Base-by-base conservation (phyloP, 345 rosid species). In the Aegle marmelos region DNA sequence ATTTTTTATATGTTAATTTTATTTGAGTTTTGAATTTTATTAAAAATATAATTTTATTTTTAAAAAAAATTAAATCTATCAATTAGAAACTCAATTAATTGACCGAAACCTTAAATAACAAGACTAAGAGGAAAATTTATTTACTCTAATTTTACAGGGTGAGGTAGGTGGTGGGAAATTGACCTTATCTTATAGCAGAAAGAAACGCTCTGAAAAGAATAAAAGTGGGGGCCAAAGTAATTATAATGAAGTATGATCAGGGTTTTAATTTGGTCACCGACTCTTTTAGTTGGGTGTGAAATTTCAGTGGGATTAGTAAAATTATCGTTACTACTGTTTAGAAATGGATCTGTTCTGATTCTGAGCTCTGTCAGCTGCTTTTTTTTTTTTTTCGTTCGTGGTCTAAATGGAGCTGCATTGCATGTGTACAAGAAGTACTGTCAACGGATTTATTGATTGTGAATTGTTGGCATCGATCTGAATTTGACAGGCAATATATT, bases 111-210 rank as follows among this genome's bases (percentile, higher is more conserved):
- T 11, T 11, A 45, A 45, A 45, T 1, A 11, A 4, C 3, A 11
- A 45, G 50, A 11, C 50, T 10, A 10, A 11, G 3, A 45, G 16
- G 50, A 11, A 45, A 45, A 0, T 45, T 45, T 45, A 0, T 45
- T 45, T 45, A 3, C 50, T 0, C 0, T 0, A 45, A 45, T 45
- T 45, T 11, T 45, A 45, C 50, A 68, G 16, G 24, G 22, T 11
- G 34, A 34, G 34, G n/a, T 77, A 41, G 66, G 67, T 68, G 76
- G 72, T 61, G 67, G 72, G 30, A 81, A 81, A 36, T 39, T 14
- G 75, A 60, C n/a, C 71, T 71, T 66, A 64, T 58, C 79, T 39
- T 54, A 11, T 17, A 19, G 0, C 24, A 13, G 5, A 13, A 34
- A 16, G 73, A 45, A 27, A 1, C 17, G 30, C 13, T 39, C 34